phyloP scores from a whole-genome alignment of 2,329 filamentous ascomycete genomes.

The Fusarium goolgardi region DNA sequence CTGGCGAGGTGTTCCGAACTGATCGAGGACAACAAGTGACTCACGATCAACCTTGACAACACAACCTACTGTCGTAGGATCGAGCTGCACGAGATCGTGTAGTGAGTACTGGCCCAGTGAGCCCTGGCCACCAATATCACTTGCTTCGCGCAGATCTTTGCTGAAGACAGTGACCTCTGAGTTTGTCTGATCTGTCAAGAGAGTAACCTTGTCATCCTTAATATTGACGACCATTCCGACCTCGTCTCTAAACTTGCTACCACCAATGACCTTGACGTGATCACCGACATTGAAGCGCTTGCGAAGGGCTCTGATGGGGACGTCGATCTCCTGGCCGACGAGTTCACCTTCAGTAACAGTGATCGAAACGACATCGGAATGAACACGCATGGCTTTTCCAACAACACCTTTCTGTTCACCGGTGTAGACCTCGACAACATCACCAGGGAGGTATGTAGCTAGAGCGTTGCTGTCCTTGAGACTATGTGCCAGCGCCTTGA shows the following conservation, averaged over 20 bases:
- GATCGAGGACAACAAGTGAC: constrained; percentile 88
- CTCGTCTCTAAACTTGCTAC: constrained; percentile 93
- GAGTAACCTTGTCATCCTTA: constrained; percentile 88
- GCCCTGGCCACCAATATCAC: constrained; percentile 88
- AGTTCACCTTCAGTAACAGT: constrained; percentile 85
- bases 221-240: constrained; percentile 97
- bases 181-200: constrained; percentile 92
- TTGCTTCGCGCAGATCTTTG: constrained; percentile 93
- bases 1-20: constrained; percentile 84
- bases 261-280: constrained; percentile 98
- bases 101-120: constrained; percentile 89
- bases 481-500: constrained; percentile 89
- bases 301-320: constrained; percentile 89
- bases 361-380: constrained; percentile 91
- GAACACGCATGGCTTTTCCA: constrained; percentile 86
- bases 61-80: constrained; percentile 90
- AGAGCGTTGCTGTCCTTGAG: constrained; percentile 85
- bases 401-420: constrained; percentile 94
- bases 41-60: constrained; percentile 96
- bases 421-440: constrained; percentile 95
- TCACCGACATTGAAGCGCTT: constrained; percentile 95
- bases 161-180: constrained; percentile 97
- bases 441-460: constrained; percentile 88
- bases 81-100: constrained; percentile 93
- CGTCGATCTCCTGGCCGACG: constrained; percentile 86